phyloP scores from a whole-genome alignment of 2,329 filamentous ascomycete species.

The Penicillium sp. region DNA sequence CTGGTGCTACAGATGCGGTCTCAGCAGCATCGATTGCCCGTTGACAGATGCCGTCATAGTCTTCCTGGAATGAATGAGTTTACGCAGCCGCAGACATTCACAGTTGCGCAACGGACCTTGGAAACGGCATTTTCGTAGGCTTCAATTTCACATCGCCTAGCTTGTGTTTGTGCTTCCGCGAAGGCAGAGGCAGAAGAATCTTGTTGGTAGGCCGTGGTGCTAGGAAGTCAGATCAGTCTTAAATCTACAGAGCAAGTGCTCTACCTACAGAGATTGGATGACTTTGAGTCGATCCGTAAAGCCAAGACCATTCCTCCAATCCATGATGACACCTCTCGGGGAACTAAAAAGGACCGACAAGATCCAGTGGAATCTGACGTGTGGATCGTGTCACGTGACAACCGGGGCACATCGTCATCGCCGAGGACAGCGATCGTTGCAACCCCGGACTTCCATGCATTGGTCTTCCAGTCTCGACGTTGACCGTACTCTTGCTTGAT shows the following conservation, averaged over 20 bases:
- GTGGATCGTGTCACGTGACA: conserved; percentile 19
- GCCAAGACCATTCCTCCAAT: conserved; percentile 55
- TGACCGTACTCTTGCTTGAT: neutral
- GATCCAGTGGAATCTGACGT: neutral
- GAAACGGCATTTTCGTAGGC: conserved; percentile 39
- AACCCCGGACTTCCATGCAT: conserved; percentile 17
- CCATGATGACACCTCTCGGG: conserved; percentile 28
- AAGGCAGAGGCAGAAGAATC: conserved; percentile 45
- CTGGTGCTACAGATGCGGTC: conserved; percentile 18
- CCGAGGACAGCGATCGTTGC: conserved; percentile 23
- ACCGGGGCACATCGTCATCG: conserved; percentile 20
- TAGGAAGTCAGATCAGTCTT: conserved; percentile 28
- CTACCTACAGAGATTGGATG: conserved; percentile 61
- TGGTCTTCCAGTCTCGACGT: conserved; percentile 14
- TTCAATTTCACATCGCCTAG: conserved; percentile 61
- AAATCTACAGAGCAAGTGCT: neutral
- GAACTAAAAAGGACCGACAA: neutral
- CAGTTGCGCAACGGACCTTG: conserved; percentile 30
- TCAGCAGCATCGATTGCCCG: conserved; percentile 37
- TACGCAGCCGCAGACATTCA: too few species aligned
- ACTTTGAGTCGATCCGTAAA: conserved; percentile 62
- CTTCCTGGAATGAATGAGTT: conserved; percentile 49
- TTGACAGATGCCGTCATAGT: conserved; percentile 50
- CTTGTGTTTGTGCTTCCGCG: conserved; percentile 54
- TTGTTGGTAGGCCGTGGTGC: conserved; percentile 50